Base-by-base conservation (phyloP, 1,284 basidiomycete genomes). In the Amylostereum areolatum region DNA sequence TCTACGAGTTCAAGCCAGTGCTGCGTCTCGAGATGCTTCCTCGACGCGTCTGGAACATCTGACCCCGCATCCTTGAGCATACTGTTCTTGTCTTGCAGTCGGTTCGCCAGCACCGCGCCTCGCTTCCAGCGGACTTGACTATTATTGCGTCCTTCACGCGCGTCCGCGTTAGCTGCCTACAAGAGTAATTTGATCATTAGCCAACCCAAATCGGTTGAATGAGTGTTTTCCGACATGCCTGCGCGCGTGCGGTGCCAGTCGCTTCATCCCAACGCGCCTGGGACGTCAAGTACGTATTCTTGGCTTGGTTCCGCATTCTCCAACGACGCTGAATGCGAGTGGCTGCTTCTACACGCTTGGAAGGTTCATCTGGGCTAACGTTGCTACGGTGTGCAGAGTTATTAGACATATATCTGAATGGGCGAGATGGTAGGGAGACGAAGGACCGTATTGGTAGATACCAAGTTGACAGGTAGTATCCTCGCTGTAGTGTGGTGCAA, bases 1-100 rank as follows among this genome's bases (percentile, higher is more conserved):
- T 88, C 85, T 37, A 85, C 75, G 52, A 85, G 70, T 59, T 86
- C 83, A 9, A 84, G 63, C 80, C 81, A 81, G 59, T 82, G 78
- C 54, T 82, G 78, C 1, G 72, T 76, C 61, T 82, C 77, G 9
- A 81, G 66, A 30, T 69, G 65, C 56, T 81, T 81, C 46, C 67
- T 63, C 36, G 66, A 64, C 5, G 66, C 65, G 8, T 64, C 61
- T 3, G 59, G 57, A 7, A 66, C 56, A 0, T 56, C 44, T 29
- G 65, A 56, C 1, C 62, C 67, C 4, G 61, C 55, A 35, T 62
- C 56, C 4, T 57, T 61, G 36, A 73, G 59, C 56, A 73, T 62
- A 3, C 58, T 55, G 54, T 77, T 69, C 4, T 68, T 69, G 49
- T 78, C 77, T 49, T 68, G 66, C 32, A 82, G 59, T 40, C 69